phyloP scores from a whole-genome alignment of 805 yeast species.

The Spathaspora girioi region DNA sequence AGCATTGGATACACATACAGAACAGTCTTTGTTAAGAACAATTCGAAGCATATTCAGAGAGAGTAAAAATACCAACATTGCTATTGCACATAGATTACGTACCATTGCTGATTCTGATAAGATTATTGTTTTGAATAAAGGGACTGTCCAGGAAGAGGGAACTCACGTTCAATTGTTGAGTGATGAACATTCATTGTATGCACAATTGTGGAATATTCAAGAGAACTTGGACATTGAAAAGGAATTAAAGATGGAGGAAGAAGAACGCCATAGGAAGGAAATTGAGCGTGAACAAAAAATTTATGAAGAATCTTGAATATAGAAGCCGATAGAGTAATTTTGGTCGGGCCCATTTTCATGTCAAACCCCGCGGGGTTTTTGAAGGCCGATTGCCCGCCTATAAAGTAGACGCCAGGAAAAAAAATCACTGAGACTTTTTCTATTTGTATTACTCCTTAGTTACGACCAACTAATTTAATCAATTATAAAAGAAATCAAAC shows the following conservation, averaged over 20 bases:
- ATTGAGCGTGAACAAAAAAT: constrained; percentile 2
- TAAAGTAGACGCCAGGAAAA: background rate
- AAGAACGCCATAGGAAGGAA: constrained; percentile 7
- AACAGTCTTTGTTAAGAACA: constrained; percentile 74
- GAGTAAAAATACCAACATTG: constrained; percentile 69
- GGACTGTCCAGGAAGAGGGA: constrained; percentile 85
- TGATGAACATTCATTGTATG: constrained; percentile 59
- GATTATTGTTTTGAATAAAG: constrained; percentile 80
- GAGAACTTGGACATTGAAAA: constrained; percentile 62
- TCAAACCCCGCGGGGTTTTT: background rate
- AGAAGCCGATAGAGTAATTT: background rate
- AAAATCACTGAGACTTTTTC: background rate
- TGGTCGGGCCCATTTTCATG: background rate
- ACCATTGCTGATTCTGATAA: constrained; percentile 94
- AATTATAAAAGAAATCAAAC: background rate
- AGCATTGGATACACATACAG: constrained; percentile 95
- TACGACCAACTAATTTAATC: background rate
- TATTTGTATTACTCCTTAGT: background rate
- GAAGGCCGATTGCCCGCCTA: background rate
- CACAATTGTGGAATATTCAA: constrained; percentile 87
- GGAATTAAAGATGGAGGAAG: constrained; percentile 12
- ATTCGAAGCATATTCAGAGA: constrained; percentile 60
- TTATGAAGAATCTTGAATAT: background rate
- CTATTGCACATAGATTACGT: constrained; percentile 90
- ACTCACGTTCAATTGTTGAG: constrained; percentile 63